Evolutionary conservation across 192 early-diverging fungal genomes (phyloP).

Genomic region (Podila clonocystis): DNA sequence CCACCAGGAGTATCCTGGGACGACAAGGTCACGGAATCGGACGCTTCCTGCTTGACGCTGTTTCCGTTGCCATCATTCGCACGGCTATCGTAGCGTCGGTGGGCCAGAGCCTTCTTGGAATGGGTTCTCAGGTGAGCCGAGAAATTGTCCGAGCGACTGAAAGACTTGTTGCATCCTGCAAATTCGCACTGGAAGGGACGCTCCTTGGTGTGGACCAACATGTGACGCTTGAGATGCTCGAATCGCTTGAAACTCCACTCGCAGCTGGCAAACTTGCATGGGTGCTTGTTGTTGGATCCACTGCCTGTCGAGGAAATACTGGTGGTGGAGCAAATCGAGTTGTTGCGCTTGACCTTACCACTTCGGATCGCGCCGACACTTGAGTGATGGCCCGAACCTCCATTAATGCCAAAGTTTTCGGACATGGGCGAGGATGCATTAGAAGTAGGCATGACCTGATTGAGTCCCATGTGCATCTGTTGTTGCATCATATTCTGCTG

Average conservation of each 20-base stretch:
- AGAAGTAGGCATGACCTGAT: conserved; percentile 38
- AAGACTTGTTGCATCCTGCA: conserved; percentile 81
- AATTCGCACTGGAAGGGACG: conserved; percentile 74
- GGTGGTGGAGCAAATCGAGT: conserved; percentile 58
- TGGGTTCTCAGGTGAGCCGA: conserved; percentile 80
- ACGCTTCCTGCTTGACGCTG: conserved; percentile 33
- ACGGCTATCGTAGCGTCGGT: conserved; percentile 37
- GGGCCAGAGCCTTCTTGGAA: conserved; percentile 67
- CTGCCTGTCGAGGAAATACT: conserved; percentile 47
- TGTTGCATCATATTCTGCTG: conserved; percentile 15
- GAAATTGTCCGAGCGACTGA: conserved; percentile 83
- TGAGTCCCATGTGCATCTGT: conserved; percentile 1
- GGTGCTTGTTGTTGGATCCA: conserved; percentile 53
- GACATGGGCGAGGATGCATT: conserved; percentile 38
- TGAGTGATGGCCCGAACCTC: conserved; percentile 12
- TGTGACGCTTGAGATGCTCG: conserved; percentile 84
- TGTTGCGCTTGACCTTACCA: conserved; percentile 49
- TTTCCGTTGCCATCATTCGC: conserved; percentile 1
- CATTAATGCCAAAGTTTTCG: conserved; percentile 25
- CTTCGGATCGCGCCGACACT: conserved; percentile 36
- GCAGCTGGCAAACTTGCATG: conserved; percentile 63
- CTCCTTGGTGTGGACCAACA: conserved; percentile 82
- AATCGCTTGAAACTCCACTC: conserved; percentile 79
- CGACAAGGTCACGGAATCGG: conserved; percentile 14
- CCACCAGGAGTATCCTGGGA: background rate